Conservation (phyloP, 78 protist species). For the Creolimax fragrantissima region DNA sequence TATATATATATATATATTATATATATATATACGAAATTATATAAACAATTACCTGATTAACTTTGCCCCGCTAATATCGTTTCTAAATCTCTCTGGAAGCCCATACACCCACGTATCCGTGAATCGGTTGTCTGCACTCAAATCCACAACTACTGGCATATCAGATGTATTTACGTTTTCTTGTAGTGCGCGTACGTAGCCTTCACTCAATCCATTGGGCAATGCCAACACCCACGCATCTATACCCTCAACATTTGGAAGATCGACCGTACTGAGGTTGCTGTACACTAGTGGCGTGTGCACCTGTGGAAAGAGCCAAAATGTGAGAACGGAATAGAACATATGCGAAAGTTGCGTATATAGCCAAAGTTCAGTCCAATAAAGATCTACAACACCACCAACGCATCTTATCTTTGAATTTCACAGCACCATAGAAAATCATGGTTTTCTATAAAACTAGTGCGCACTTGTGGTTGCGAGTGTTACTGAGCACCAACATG, state of each 20-base stretch:
- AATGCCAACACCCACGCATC: conserved; percentile 61
- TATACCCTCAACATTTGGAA: conserved; percentile 25
- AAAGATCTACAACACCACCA: no score
- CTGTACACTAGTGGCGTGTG: not conserved
- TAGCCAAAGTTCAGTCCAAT: no score
- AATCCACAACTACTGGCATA: not conserved
- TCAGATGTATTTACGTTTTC: conserved; percentile 16
- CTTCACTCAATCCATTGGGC: conserved; percentile 44
- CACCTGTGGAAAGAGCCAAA: not conserved
- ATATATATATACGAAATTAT: no score
- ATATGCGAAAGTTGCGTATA: no score
- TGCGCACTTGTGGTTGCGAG: no score
- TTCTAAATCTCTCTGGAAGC: conserved; percentile 56
- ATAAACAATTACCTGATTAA: conserved; percentile 42
- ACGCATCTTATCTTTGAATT: no score
- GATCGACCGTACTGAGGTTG: conserved; percentile 43
- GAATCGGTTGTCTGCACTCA: conserved; percentile 29
- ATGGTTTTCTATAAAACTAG: no score
- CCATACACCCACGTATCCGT: conserved; percentile 52
- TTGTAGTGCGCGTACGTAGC: conserved; percentile 37
- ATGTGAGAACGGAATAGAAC: no score
- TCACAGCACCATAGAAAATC: no score
- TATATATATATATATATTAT: no score
- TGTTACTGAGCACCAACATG: no score
- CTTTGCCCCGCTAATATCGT: not conserved